Evolutionary conservation across 495 filamentous ascomycete genomes (phyloP).

Genomic region (Oleoguttula mirabilis): DNA sequence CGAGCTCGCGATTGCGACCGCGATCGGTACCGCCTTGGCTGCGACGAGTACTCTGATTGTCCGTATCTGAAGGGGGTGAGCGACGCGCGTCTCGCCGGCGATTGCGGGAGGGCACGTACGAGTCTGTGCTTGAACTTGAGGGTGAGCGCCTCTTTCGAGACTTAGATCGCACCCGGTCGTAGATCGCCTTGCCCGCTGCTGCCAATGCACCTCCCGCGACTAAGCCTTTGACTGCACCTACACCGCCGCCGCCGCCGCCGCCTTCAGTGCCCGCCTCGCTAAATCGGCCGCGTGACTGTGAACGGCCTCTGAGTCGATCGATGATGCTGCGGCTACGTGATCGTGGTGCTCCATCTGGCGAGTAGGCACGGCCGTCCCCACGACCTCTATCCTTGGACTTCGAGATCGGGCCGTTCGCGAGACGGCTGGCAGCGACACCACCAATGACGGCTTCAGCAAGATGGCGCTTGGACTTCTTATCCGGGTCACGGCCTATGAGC

Average conservation of each 20-base stretch:
- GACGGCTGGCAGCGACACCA: constrained; percentile 67
- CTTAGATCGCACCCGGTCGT: constrained; percentile 51
- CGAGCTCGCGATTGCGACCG: constrained; percentile 15
- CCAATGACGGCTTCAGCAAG: constrained; percentile 68
- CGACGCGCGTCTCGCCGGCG: constrained; percentile 20
- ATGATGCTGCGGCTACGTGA: constrained; percentile 24
- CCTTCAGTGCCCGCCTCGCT: constrained; percentile 10
- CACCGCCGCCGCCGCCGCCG: constrained; percentile 31
- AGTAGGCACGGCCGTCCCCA: constrained; percentile 13
- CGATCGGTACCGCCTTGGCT: constrained; percentile 11
- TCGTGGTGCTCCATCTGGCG: constrained; percentile 16
- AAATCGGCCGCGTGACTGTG: constrained; percentile 34
- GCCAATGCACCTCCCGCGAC: constrained; percentile 66
- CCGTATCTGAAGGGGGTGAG: constrained; percentile 22
- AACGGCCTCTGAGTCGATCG: constrained; percentile 26
- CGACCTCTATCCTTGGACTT: constrained; percentile 20
- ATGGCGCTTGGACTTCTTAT: constrained; percentile 59
- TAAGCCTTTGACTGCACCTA: constrained; percentile 47
- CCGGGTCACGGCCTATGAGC: constrained; percentile 56
- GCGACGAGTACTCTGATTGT: constrained; percentile 12
- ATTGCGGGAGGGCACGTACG: constrained; percentile 40
- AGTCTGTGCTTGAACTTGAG: constrained; percentile 38
- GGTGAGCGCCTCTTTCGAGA: constrained; percentile 35
- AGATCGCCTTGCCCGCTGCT: constrained; percentile 67
- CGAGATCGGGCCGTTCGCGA: constrained; percentile 66